Evolutionary conservation across 148 eudicot species (phyloP), one percentile per base, ranked within the genome.

Genomic region (Euryodendron excelsum): DNA sequence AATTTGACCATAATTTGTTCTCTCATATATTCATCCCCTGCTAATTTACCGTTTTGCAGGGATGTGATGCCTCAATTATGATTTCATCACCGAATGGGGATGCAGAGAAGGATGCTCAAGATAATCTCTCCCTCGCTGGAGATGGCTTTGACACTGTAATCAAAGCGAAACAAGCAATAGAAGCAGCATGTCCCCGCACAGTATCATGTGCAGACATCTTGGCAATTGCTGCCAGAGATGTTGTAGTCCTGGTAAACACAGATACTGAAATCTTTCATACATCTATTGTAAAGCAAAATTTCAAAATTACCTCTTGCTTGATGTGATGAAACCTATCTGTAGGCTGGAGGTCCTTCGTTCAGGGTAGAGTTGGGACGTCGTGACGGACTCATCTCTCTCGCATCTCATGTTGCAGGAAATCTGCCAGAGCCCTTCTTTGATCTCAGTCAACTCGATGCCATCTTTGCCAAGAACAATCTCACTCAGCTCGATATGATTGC

Each of bases 121-220:
- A 86, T n/a, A 91, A 92, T 81, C 65, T 87, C 18, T 89, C 97
- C 0, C 82, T 92, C 4, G 89, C 94, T 3, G 95, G 97, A 41
- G 97, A 93, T 68, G 98, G 97, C 31, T 94, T 94, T 31, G 98
- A 94, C 79, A 91, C 91, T 0, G 90, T 94, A 20, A 82, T 77
- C 5, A 92, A 86, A 80, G 94, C 94, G 15, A 94, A 94, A 77
- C 66, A 85, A 69, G 97, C 98, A 5, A 94, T 92, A 0, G 97
- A 94, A 80, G 86, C 90, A 45, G 83, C 47, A 31, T 94, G 98
- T 74, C 95, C 97, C 10, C 91, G 91, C 30, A 77, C 89, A 0
- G 97, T 92, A 20, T 94, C 98, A 1, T 94, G 98, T 75, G 92
- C 98, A 36, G 98, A 94, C 73, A 85, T 94, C 64, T 80, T 94